These are phyloP conservation scores for Erythrophleum ivorense DNA, from an alignment of 331 rosid species.

Conservation along the genomic window DNA sequence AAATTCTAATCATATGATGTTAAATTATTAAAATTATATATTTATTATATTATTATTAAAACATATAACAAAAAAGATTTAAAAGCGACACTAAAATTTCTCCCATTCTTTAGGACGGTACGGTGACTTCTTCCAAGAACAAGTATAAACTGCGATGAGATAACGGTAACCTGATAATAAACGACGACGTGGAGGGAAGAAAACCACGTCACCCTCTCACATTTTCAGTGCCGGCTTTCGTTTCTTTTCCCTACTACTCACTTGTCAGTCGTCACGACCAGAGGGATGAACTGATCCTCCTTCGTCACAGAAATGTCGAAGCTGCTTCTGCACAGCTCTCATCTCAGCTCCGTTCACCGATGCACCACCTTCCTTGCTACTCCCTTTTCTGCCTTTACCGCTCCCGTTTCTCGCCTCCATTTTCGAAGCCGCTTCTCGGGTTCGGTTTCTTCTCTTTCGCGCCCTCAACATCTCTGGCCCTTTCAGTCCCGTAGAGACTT, in stretches of 20 bases:
- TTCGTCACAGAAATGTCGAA: slow-evolving; percentile 58
- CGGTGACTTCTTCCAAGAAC: neutral
- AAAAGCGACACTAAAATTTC: too few species aligned
- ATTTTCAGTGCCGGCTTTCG: neutral
- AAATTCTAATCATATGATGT: too few species aligned
- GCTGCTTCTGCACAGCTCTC: slow-evolving; percentile 59
- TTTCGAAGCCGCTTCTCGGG: slow-evolving; percentile 34
- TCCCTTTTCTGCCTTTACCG: slow-evolving; percentile 13
- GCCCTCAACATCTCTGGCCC: neutral
- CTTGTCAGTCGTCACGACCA: neutral
- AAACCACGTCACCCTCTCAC: slow-evolving; percentile 18
- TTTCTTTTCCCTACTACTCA: neutral
- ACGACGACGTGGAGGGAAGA: slow-evolving; percentile 42
- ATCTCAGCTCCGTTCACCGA: slow-evolving; percentile 44
- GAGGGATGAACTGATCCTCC: neutral
- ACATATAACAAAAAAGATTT: too few species aligned
- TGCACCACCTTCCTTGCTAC: slow-evolving; percentile 27
- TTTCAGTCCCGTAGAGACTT: slow-evolving; percentile 24
- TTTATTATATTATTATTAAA: too few species aligned
- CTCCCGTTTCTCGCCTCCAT: slow-evolving; percentile 24
- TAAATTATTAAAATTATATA: too few species aligned
- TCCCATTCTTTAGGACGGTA: too few species aligned
- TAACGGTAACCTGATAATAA: slow-evolving; percentile 31
- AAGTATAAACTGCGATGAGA: neutral
- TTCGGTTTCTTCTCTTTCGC: slow-evolving; percentile 27